Base-by-base conservation (phyloP, 495 filamentous ascomycete genomes). In the Jackrogersella minutella region DNA sequence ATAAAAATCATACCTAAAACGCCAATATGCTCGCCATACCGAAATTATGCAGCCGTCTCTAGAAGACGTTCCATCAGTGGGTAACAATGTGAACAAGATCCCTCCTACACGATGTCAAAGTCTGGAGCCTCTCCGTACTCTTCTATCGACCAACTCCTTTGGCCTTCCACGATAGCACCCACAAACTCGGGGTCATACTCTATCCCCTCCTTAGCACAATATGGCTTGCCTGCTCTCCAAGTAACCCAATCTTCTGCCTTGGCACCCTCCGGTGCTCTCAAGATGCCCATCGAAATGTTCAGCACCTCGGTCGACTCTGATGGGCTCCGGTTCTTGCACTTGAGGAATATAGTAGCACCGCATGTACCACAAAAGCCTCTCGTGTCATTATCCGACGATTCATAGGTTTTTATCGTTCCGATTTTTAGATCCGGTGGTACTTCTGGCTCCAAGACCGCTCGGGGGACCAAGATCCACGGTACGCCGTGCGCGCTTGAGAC, bases 391-490 rank as follows among this genome's bases (percentile, higher is more conserved):
- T 78, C 70, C 3, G 83, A 88, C 5, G 83, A 88, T 7, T 75
- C 61, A 67, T 87, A 89, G 10, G 63, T 73, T 62, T 79, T 81
- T 73, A 89, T 70, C 7, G 84, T 88, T 3, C 85, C 84, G 24
- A 70, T 57, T 26, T 60, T 58, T 31, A 87, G 84, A 14, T 77
- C 70, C 1, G 79, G 40, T 4, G 74, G 69, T 3, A 58, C 71
- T 22, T 53, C 77, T 57, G 72, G 79, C 14, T 83, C 75, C 33
- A 82, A 69, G 49, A 86, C 78, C 56, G 74, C 71, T 31, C 79
- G 81, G 0, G 88, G 88, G 3, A 89, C 72, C 58, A 89, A 88
- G 0, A 84, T 81, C 89, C 89, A 92, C 3, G 78, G 69, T 37
- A 86, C 79, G 44, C 86, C 82, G 21, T 90, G 87, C 64, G 84